Conservation (phyloP, 768 basidiomycete genomes). For the Lentinula sp. region DNA sequence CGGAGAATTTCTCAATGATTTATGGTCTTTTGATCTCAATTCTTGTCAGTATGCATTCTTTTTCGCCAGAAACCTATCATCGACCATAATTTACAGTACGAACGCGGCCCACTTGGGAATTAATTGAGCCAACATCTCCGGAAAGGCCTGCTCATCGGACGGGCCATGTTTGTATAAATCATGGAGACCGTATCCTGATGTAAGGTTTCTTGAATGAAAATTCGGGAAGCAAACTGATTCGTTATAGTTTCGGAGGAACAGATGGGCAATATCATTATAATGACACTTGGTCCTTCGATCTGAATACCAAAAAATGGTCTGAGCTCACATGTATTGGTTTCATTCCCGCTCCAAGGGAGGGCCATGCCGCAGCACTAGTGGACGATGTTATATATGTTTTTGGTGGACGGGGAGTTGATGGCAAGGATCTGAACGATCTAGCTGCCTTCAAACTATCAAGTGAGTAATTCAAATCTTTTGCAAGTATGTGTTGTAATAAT, state of each 20-base stretch:
- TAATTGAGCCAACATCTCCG: conserved; percentile 54
- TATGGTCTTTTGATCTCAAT: conserved; percentile 95
- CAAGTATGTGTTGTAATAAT: conserved; percentile 7
- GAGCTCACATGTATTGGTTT: conserved; percentile 95
- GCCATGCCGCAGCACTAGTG: conserved; percentile 92
- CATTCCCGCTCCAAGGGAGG: conserved; percentile 92
- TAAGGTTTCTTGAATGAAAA: conserved; percentile 31
- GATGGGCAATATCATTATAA: conserved; percentile 99
- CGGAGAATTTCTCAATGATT: conserved; percentile 88
- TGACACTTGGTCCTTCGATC: conserved; percentile 94
- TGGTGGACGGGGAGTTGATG: conserved; percentile 95
- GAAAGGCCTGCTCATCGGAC: conserved; percentile 79
- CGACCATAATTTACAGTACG: conserved; percentile 49
- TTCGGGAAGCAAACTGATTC: conserved; percentile 7
- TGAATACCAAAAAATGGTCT: conserved; percentile 75
- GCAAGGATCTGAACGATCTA: conserved; percentile 90
- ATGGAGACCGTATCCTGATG: conserved; percentile 81
- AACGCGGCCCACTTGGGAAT: conserved; percentile 80
- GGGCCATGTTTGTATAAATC: conserved; percentile 84
- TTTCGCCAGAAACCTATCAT: conserved; percentile 3
- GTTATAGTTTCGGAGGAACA: conserved; percentile 88
- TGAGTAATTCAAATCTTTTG: conserved; percentile 35
- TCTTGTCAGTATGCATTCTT: conserved; percentile 54
- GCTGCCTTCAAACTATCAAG: conserved; percentile 97
- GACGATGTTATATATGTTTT: conserved; percentile 98